Base-by-base conservation (phyloP, 2,329 filamentous ascomycete genomes). In the Xylariaceae sp. region DNA sequence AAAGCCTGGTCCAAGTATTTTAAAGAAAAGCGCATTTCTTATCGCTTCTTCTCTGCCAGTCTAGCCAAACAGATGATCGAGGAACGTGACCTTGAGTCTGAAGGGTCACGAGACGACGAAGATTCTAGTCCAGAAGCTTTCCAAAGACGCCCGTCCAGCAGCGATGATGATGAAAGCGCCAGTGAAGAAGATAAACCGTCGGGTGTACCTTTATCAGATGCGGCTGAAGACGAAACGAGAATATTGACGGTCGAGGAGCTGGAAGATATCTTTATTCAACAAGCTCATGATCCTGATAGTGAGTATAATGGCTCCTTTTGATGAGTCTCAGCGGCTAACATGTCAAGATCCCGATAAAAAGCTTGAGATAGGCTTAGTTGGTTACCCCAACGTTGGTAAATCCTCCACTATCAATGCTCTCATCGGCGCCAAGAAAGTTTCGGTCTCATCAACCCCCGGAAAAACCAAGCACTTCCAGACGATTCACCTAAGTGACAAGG, bases 381-480 rank as follows among this genome's bases (percentile, higher is more conserved):
- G 94, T 56, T 99, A 99, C 73, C 94, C 94, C 67, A 99, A 99
- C 75, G 94, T 99, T 60, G 94, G 94, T 74, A 99, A 99, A 75
- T 99, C 95, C 1, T 96, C 91, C 47, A 99, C 94, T 12, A 99
- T 99, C 79, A 99, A 99, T 75, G 92, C 94, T 42, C 81, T 99
- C n/a, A 91, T 97, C 55, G 95, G 95, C 49, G 86, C 94, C 53
- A 99, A 97, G 77, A 99, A 97, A 75, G 94, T 99, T 4, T 97
- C 92, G 0, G 95, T 99, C 40, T 99, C 94, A 12, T 87, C 92
- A 11, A 99, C 94, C 1, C 94, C 94, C 3, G 94, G 94, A 70
- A 99, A 99, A 76, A 99, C 94, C 11, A 99, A 99, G 76, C 94
- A 99, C 68, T 99, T 99, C 76, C 94, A 99, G 72, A 99, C 94